Base-by-base conservation (phyloP, 305 asterid species). In the Plantago rigida region DNA sequence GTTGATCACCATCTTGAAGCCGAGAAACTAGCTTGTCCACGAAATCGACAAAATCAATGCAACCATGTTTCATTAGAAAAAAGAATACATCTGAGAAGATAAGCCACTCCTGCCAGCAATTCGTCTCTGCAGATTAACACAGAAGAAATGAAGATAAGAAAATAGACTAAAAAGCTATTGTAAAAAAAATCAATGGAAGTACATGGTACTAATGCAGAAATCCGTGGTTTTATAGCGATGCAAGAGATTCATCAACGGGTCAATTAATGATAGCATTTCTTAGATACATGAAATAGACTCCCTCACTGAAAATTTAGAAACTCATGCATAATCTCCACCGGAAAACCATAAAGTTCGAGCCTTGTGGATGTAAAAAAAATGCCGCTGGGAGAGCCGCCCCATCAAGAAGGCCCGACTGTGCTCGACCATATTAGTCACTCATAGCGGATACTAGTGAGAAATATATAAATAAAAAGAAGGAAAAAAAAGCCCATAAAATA, bases 21-120 rank as follows among this genome's bases (percentile, higher is more conserved):
- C 96, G 84, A 41, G 80, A 78, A 67, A 88, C 97, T 67, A 92
- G 85, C 75, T 89, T 92, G 86, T 86, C 97, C 75, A 92, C 89
- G 58, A 92, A 92, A 57, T 92, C 97, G 75, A 85, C 95, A 77
- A 92, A 86, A 77, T 92, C 99, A 72, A 92, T 69, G 82, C 97
- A 89, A 69, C 99, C 99, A 78, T 82, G 86, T 79, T 92, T 92
- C 85, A 86, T 77, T 65, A 92, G 94, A 75, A 86, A 92, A 80
- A 75, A 92, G 81, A 92, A 92, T 53, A 92, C 77, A 78, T 92
- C 99, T 2, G 99, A 82, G 73, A 88, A 82, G 69, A 84, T 83
- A 70, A 92, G 99, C 99, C 99, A 92, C 81, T 89, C 99, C 75
- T 86, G 99, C 99, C 99, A 92, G 86, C 97, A 89, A 71, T 79